Evolutionary conservation across 139 green algal species (phyloP).

Genomic region (Astrephomene gubernaculifera): DNA sequence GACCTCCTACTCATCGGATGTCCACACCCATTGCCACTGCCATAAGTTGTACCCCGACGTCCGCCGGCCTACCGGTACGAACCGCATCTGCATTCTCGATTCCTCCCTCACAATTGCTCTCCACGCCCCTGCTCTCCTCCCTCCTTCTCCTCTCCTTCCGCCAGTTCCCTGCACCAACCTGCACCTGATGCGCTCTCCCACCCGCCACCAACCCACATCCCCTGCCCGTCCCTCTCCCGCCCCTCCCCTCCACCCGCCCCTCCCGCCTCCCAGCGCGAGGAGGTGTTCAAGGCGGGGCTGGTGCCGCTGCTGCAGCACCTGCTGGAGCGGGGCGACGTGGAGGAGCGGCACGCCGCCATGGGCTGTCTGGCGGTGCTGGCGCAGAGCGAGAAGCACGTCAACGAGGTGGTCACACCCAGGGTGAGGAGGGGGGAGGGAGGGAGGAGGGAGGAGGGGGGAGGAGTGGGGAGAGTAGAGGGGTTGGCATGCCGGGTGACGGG

Average conservation of each 20-base stretch:
- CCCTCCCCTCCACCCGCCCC: not conserved
- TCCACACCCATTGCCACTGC: no score
- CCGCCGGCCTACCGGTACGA: no score
- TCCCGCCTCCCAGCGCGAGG: slow-evolving; percentile 50
- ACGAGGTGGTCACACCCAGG: slow-evolving; percentile 41
- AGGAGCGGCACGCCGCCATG: slow-evolving; percentile 44
- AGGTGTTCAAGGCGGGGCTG: slow-evolving; percentile 54
- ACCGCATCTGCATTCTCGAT: no score
- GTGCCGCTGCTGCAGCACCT: slow-evolving; percentile 25
- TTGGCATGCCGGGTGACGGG: not conserved
- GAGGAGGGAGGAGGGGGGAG: not conserved
- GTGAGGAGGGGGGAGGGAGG: not conserved
- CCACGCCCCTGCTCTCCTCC: no score
- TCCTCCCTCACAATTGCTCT: no score
- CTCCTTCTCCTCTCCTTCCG: no score
- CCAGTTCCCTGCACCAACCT: no score
- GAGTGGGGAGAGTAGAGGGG: not conserved
- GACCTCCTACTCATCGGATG: no score
- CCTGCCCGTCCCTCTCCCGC: not conserved
- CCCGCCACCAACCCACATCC: no score
- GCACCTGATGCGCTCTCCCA: no score
- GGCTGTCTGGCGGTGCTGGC: slow-evolving; percentile 46
- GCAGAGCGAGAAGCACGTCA: slow-evolving; percentile 44
- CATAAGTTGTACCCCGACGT: no score
- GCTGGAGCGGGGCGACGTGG: slow-evolving; percentile 44